Evolutionary conservation across 1,284 basidiomycete genomes (phyloP), one percentile per base, ranked within the genome.

Genomic region (Phylloboletellus chloephorus): DNA sequence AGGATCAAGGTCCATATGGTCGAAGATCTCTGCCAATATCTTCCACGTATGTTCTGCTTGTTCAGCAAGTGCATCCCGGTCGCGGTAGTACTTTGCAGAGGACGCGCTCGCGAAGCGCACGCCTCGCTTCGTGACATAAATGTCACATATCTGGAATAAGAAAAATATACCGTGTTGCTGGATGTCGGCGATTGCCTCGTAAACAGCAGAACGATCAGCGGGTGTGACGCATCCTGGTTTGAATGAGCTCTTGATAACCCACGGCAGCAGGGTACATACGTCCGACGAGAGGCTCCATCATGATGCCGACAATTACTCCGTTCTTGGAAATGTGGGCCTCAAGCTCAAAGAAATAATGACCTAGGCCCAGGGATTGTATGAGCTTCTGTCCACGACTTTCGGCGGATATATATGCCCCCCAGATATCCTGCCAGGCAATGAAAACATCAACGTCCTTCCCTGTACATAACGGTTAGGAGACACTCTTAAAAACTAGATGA

Each of bases 301-400:
- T 66, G 22, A 76, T 44, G 2, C 74, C 74, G 21, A 72, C 54
- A 6, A 76, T 49, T 8, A 52, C 47, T 2, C 63, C 66, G 31
- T 67, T 62, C 31, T 65, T 58, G 19, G 69, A 51, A n/a, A 76
- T 52, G 43, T 75, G 73, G 5, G 67, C 74, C 21, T 73, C 48
- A 26, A 72, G 54, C 23, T 67, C 63, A 37, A 66, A 73, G 6
- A 66, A 68, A 30, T 74, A 56, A 44, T 67, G 50, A 5, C 50
- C 53, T 9, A 61, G 30, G 29, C 58, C 65, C 40, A 64, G 52
- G 7, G 64, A 66, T 29, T 64, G 57, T 20, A 73, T 39, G 12
- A 57, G 49, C 32, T 58, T 56, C 22, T 66, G 56, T 12, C 60
- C 63, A 9, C 49, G 44, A 48, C 67, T 71, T 41, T 64, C 61